Base-by-base conservation (phyloP, 2,329 filamentous ascomycete genomes). In the Verticillium isaacii region DNA sequence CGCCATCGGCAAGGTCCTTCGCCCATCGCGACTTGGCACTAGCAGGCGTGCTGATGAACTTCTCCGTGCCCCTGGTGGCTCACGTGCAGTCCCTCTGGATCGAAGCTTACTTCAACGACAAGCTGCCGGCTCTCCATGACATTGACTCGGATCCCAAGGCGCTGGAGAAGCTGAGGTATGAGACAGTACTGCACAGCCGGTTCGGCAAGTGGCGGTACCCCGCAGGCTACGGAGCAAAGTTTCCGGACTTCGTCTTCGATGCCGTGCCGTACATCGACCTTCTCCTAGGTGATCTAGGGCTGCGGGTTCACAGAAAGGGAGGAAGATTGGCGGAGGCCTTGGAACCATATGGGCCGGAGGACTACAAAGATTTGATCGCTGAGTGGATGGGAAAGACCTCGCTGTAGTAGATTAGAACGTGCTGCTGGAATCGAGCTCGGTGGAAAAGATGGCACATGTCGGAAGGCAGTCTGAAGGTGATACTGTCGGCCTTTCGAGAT, bases 241-340 rank as follows among this genome's bases (percentile, higher is more conserved):
- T 82, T 62, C 88, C 88, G 0, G 89, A 91, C 71, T 88, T 93
- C 66, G 87, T 91, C 19, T 93, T 94, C 69, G 91, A 95, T 72
- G 83, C 83, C 0, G 71, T 94, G 60, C 89, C 89, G 4, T 95
- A 92, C 62, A 71, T 92, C 19, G 90, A 93, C 72, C 68, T 88
- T 68, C 71, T 94, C 69, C 70, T 91, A 63, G 74, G 76, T 5
- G 90, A 94, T 71, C 68, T 93, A 61, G 89, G 85, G 0, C 72
- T 93, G 60, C 75, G 80, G 19, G 76, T 76, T 15, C 78, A 82
- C 65, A 76, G 85, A 37, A 89, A 89, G 75, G 73, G 78, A 61
- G 80, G 83, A 0, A 77, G 74, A 68, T 68, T 80, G 59, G 75
- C 75, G 1, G 86, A 88, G 68, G 76, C 82, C 34, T 82, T 81